Conservation (phyloP, 2,329 filamentous ascomycete species). For the Clarireedia paspali region DNA sequence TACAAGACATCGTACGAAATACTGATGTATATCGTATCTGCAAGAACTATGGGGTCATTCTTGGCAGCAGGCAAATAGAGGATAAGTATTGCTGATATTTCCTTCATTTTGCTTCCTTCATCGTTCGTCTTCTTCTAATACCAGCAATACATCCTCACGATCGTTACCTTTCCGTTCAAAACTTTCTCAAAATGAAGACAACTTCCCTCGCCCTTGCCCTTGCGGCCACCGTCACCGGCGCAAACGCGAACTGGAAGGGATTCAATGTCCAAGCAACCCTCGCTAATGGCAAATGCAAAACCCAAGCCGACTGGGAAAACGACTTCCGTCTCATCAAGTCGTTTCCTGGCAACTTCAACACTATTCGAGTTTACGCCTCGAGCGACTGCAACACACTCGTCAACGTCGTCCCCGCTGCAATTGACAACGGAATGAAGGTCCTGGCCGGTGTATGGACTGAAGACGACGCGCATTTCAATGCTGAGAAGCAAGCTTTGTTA, state of each 20-base stretch:
- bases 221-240: constrained; percentile 26
- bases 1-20: background rate
- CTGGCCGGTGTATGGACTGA: constrained; percentile 60
- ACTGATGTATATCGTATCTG: background rate
- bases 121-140: background rate
- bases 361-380: constrained; percentile 54
- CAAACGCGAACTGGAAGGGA: constrained; percentile 34
- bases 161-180: background rate
- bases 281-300: constrained; percentile 56
- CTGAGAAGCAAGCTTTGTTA: constrained; percentile 53
- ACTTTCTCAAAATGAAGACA: constrained; percentile 17
- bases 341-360: constrained; percentile 45
- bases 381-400: constrained; percentile 41
- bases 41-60: background rate
- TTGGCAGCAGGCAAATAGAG: background rate
- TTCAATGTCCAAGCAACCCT: constrained; percentile 36
- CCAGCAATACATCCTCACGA: background rate
- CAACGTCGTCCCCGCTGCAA: constrained; percentile 48
- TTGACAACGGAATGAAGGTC: constrained; percentile 50
- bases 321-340: constrained; percentile 51
- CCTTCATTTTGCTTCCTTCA: background rate
- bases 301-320: constrained; percentile 49
- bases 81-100: background rate
- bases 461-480: constrained; percentile 45
- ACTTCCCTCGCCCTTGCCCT: constrained; percentile 27